These are phyloP conservation scores for Gomphus bonarii DNA, from an alignment of 1,284 basidiomycete genomes.

Conservation along the genomic window DNA sequence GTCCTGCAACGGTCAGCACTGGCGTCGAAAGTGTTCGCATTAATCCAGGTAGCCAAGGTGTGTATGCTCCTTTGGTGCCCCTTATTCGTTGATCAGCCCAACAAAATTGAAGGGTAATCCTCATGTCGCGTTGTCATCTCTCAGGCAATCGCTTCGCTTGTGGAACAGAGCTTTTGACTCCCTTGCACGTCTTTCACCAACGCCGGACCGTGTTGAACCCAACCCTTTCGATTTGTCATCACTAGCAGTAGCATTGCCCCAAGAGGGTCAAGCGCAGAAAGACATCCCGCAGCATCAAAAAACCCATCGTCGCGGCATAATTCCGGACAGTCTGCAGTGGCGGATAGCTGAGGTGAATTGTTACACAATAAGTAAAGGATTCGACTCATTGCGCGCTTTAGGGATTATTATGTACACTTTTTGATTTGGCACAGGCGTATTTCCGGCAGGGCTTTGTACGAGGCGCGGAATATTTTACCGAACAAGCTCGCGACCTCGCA, in stretches of 20 bases:
- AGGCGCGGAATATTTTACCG: constrained; percentile 74
- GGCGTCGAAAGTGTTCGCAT: constrained; percentile 57
- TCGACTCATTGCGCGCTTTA: constrained; percentile 7
- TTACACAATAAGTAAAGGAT: background rate
- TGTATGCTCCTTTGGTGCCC: constrained; percentile 12
- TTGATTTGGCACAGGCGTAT: constrained; percentile 55
- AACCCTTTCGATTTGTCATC: constrained; percentile 52
- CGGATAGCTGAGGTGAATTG: constrained; percentile 45
- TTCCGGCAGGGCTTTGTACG: constrained; percentile 65
- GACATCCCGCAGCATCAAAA: constrained; percentile 12
- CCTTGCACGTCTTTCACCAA: constrained; percentile 45
- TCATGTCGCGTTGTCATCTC: constrained; percentile 44
- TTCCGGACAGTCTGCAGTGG: constrained; percentile 62
- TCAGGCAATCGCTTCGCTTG: constrained; percentile 66
- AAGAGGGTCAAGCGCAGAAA: constrained; percentile 13
- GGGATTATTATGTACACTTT: constrained; percentile 52
- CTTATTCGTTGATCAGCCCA: background rate
- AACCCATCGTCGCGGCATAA: constrained; percentile 16
- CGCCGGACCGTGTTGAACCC: constrained; percentile 23
- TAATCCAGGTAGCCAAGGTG: constrained; percentile 61
- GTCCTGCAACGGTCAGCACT: constrained; percentile 60
- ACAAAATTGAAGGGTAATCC: constrained; percentile 48
- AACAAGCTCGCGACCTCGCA: constrained; percentile 63
- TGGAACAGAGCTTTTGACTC: constrained; percentile 73
- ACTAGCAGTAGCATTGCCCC: constrained; percentile 26